A percentile compares a stretch with the other conserved stretches of the same genome.
These are phyloP conservation scores for Colletotrichum agaves DNA, from an alignment of 2,329 filamentous ascomycete genomes.

Conservation along the genomic window DNA sequence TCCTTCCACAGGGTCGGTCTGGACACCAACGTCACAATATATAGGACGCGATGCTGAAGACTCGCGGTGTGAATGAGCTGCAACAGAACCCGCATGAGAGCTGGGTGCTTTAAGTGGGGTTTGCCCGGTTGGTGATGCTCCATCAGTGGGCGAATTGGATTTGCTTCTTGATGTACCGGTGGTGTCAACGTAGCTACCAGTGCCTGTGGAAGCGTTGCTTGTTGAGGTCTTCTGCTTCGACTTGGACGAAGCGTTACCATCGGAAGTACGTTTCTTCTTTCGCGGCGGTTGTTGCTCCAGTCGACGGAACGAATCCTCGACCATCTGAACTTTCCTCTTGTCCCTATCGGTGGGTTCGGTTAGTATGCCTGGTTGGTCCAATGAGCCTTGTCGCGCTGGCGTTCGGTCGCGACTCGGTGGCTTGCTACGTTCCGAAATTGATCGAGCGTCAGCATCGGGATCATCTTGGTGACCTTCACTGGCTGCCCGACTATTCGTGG, in stretches of 20 bases:
- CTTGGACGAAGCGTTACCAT: conserved; percentile 54
- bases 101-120: conserved; percentile 43
- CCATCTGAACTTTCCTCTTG: conserved; percentile 74
- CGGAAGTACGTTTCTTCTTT: conserved; percentile 72
- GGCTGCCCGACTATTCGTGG: conserved; percentile 70
- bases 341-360: conserved; percentile 74
- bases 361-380: conserved; percentile 68
- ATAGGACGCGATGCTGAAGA: conserved; percentile 52
- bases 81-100: conserved; percentile 45
- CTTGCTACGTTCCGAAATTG: conserved; percentile 67
- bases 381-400: conserved; percentile 68
- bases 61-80: conserved; percentile 49
- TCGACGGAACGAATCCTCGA: conserved; percentile 71
- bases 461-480: conserved; percentile 71
- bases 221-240: conserved; percentile 43
- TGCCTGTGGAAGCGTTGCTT: conserved; percentile 16
- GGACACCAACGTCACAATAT: conserved; percentile 63
- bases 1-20: conserved; percentile 65
- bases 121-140: conserved; percentile 50
- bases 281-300: conserved; percentile 68
- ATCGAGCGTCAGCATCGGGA: conserved; percentile 62
- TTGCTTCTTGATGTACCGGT: conserved; percentile 64
- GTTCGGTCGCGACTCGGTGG: conserved; percentile 74
- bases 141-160: conserved; percentile 61
- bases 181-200: conserved; percentile 61